Evolutionary conservation across 2,329 filamentous ascomycete genomes (phyloP), one percentile per base, ranked within the genome.

Genomic region (Ascochyta rabiei): DNA sequence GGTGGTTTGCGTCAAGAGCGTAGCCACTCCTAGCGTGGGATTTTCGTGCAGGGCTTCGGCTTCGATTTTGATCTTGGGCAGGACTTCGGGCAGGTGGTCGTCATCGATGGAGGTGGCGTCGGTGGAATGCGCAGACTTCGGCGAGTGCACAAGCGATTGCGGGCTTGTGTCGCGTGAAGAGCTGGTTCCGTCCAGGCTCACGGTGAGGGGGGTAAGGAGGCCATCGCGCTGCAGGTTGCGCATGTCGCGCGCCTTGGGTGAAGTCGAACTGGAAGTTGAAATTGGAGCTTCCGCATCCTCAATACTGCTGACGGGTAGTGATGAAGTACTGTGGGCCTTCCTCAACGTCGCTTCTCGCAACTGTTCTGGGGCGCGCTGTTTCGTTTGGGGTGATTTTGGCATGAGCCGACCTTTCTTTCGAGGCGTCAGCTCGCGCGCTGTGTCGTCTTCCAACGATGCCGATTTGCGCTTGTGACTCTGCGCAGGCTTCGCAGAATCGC

Each of bases 61-160:
- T 37, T 69, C 59, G 23, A 70, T 61, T 13, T 71, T 68, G 12
- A 66, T 49, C 41, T 67, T 66, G 3, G 54, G 30, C 6, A 47
- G 49, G 7, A 53, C 49, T 12, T 61, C 52, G 13, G 46, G 48
- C 0, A 53, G 33, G 18, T 60, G 56, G 6, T 75, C 72, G 31
- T 72, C 74, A 34, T 75, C 74, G 6, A 74, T 63, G 0, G 73
- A 75, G 4, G 73, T 76, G 6, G 72, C 73, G 26, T 74, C 73
- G 3, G 74, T 76, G 7, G 72, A 74, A 15, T 70, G 66, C 18
- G 68, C 60, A 21, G 73, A 75, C 26, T 73, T 71, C 13, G 70
- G 72, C 1, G 72, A 75, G 19, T 54, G 66, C 13, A 62, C 68
- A 15, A 68, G 66, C 6, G 71, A 73, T 12, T 63, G 63, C 9